phyloP scores from a whole-genome alignment of 257 asterid genomes.

The Leonotis leonurus region DNA sequence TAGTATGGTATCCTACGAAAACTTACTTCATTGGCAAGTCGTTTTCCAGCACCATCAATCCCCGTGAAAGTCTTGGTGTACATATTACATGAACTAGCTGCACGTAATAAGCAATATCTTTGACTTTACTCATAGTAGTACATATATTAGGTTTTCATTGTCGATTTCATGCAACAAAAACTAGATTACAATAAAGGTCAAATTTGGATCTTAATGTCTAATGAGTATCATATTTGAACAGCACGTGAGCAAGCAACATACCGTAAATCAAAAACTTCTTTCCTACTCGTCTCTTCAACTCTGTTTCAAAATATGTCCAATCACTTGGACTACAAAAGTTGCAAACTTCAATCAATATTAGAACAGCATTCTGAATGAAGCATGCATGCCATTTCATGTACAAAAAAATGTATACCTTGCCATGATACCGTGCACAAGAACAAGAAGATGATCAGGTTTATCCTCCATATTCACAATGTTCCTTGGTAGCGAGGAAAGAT shows the following conservation, averaged over 20 bases:
- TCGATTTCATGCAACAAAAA: not conserved
- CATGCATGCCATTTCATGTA: too few species aligned
- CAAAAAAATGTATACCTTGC: slow-evolving; percentile 46
- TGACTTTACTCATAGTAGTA: too few species aligned
- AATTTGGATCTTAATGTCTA: slow-evolving; percentile 8
- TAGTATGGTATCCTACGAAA: slow-evolving; percentile 6
- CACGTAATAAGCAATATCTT: slow-evolving; percentile 28
- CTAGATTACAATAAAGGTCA: not conserved
- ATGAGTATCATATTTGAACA: slow-evolving; percentile 6
- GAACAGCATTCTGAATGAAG: not conserved
- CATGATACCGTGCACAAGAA: slow-evolving; percentile 94
- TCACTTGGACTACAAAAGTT: slow-evolving; percentile 74
- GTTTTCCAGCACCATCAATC: slow-evolving; percentile 85
- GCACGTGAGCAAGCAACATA: too few species aligned
- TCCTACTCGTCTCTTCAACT: slow-evolving; percentile 72
- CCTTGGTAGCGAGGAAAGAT: slow-evolving; percentile 33
- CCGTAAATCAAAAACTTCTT: slow-evolving; percentile 68
- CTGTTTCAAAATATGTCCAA: slow-evolving; percentile 78
- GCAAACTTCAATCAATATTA: slow-evolving; percentile 23
- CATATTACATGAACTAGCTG: slow-evolving; percentile 86
- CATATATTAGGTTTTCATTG: too few species aligned
- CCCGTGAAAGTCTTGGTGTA: slow-evolving; percentile 89
- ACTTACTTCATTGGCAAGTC: slow-evolving; percentile 94
- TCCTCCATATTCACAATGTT: slow-evolving; percentile 31
- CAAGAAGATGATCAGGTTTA: slow-evolving; percentile 87